These are phyloP conservation scores for Eucalyptus shirleyi DNA, from an alignment of 345 rosid genomes.

Conservation along the genomic window DNA sequence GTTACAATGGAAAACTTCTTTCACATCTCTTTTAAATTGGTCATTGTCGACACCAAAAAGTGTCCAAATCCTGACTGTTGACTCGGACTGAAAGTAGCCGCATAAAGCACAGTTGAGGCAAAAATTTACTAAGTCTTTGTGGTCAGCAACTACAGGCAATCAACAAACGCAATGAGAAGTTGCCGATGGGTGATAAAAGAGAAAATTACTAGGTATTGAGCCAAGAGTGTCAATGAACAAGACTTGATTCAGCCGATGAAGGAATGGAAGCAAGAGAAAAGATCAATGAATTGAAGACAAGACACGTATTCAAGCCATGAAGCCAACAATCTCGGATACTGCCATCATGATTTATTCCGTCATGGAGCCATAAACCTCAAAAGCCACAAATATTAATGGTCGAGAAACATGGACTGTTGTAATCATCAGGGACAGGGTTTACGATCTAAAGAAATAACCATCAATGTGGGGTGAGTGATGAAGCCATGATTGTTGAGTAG, in stretches of 20 bases:
- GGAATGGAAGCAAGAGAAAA: not conserved
- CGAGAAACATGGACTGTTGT: not conserved
- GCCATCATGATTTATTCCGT: not conserved
- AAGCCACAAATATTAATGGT: not conserved
- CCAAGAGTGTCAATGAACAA: not conserved
- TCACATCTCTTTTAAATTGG: not conserved
- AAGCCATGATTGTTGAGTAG: not conserved
- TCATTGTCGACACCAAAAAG: not conserved
- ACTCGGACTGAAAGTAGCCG: not conserved
- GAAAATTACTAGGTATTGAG: not conserved
- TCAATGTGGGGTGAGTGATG: not conserved
- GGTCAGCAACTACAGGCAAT: not conserved
- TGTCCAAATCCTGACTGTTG: not conserved
- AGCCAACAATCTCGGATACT: not conserved
- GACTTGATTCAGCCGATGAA: not conserved
- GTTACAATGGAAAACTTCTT: not conserved
- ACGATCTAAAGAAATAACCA: not conserved
- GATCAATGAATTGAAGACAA: not conserved
- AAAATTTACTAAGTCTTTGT: not conserved
- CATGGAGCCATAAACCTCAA: not conserved
- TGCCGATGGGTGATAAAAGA: not conserved
- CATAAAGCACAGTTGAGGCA: not conserved
- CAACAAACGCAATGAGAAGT: not conserved
- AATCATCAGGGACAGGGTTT: not conserved
- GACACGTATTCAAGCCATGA: not conserved